Base-by-base conservation (phyloP, 345 rosid genomes). In the Dipteronia dyeriana region DNA sequence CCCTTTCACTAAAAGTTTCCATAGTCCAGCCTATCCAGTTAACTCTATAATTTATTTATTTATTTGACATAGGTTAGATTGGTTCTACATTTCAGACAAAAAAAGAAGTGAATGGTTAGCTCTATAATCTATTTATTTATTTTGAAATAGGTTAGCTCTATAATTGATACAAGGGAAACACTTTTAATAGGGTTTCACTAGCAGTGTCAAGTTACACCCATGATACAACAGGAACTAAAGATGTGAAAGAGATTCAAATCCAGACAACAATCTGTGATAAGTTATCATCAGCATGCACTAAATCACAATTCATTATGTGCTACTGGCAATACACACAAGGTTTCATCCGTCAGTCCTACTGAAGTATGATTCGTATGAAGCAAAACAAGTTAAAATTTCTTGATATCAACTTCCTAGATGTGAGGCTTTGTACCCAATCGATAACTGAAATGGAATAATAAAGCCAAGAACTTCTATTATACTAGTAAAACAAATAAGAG, bases 11-110 rank as follows among this genome's bases (percentile, higher is more conserved):
- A 1, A 54, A 34, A 59, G 38, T 71, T 56, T 71, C 75, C 29
- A 71, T 71, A 56, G 39, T 12, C 65, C 75, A 71, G 49, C 57
- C 54, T 34, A 49, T 49, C 54, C 54, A 11, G 54, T 49, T 14
- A 49, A 34, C 38, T 34, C 5, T 34, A 34, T 34, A 34, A 34
- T 34, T 4, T 34, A 34, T 34, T 34, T 34, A 34, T 34, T 34
- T 34, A 34, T 34, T 34, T 5, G 38, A 34, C 6, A 34, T 34
- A 34, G 38, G 38, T 34, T 34, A 34, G 7, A 5, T 34, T 34
- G 38, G 38, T 34, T 45, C 63, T 20, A 22, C 63, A 59, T 59
- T n/a, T 22, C 25, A n/a, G 63, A 22, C 12, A 22, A 59, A 59
- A 59, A 59, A n/a, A 59, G 13, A 59, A 59, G 26, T n/a, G 63